Percentiles rank a stretch among this genome's conserved stretches.
Evolutionary conservation across 2,329 filamentous ascomycete genomes (phyloP).

Genomic region (Claviceps maximensis): DNA sequence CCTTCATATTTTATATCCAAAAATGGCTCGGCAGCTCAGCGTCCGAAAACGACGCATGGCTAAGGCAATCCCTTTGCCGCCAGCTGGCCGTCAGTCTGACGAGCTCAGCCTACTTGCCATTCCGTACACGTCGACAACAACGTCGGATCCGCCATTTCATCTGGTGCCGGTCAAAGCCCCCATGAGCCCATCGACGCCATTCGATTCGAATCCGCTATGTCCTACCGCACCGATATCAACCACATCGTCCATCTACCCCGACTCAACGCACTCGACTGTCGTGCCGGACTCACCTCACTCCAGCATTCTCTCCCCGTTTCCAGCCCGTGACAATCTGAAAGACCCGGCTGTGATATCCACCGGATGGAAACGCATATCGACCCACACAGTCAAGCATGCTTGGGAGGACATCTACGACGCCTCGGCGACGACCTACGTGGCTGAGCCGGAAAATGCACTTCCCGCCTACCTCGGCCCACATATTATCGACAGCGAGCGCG

Average conservation of each 20-base stretch:
- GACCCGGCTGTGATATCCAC: not conserved
- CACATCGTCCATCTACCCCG: constrained; percentile 2
- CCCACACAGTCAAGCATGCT: not conserved
- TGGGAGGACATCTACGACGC: constrained; percentile 1
- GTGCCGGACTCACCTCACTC: not conserved
- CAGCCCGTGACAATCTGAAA: not conserved
- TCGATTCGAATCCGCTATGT: not conserved
- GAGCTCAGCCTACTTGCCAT: not conserved
- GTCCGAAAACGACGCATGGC: not conserved
- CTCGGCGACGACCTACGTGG: not conserved
- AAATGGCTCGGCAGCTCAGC: not conserved
- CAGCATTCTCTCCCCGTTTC: not conserved
- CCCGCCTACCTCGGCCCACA: constrained; percentile 3
- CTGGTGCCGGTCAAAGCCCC: not conserved
- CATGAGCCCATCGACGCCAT: not conserved
- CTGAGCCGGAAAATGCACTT: not conserved
- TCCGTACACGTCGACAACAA: not conserved
- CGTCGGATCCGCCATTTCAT: not conserved
- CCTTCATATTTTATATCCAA: not conserved
- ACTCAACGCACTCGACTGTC: not conserved
- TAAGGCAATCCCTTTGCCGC: not conserved
- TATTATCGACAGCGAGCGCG: constrained; percentile 2
- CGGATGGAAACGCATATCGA: not conserved
- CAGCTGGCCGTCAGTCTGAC: not conserved
- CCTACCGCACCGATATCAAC: not conserved